phyloP scores from a whole-genome alignment of 179 eudicot genomes.

The Nepenthes alata region DNA sequence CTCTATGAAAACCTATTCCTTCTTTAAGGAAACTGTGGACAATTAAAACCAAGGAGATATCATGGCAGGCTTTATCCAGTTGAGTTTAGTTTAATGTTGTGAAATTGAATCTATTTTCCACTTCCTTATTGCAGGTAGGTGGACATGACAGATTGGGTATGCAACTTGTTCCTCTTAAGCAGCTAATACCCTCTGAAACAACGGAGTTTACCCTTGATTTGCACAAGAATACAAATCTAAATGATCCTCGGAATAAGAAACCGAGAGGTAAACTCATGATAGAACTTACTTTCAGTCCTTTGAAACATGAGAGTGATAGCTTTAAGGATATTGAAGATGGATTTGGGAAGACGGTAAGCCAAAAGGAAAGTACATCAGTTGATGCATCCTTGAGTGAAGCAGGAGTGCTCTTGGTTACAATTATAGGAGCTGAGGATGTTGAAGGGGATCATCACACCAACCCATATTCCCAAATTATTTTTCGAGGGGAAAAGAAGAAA shows the following conservation, averaged over 20 bases:
- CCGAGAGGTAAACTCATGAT: slow-evolving; percentile 57
- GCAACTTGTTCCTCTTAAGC: slow-evolving; percentile 53
- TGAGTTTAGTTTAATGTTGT: not conserved
- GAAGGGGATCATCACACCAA: slow-evolving; percentile 68
- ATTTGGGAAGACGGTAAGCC: slow-evolving; percentile 5
- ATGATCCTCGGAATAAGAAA: slow-evolving; percentile 41
- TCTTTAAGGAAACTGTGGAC: too few relatives aligned
- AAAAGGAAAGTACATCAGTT: not conserved
- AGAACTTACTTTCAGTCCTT: slow-evolving; percentile 67
- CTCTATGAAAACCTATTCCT: too few relatives aligned
- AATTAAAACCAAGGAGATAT: too few relatives aligned
- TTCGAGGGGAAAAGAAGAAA: slow-evolving; percentile 64
- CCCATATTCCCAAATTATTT: slow-evolving; percentile 52
- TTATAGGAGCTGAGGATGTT: slow-evolving; percentile 63
- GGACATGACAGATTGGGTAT: slow-evolving; percentile 63
- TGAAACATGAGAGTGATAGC: slow-evolving; percentile 39
- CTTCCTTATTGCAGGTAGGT: slow-evolving; percentile 47
- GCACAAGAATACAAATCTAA: slow-evolving; percentile 37
- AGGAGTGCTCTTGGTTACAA: slow-evolving; percentile 56
- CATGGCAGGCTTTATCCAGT: not conserved
- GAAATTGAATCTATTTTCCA: too few relatives aligned
- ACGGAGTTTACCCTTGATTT: slow-evolving; percentile 57
- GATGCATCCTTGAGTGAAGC: slow-evolving; percentile 33
- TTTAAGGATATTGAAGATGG: slow-evolving; percentile 21
- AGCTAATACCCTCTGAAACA: slow-evolving; percentile 45